Base-by-base conservation (phyloP, 2,329 filamentous ascomycete species). In the Paecilomyces niveus region DNA sequence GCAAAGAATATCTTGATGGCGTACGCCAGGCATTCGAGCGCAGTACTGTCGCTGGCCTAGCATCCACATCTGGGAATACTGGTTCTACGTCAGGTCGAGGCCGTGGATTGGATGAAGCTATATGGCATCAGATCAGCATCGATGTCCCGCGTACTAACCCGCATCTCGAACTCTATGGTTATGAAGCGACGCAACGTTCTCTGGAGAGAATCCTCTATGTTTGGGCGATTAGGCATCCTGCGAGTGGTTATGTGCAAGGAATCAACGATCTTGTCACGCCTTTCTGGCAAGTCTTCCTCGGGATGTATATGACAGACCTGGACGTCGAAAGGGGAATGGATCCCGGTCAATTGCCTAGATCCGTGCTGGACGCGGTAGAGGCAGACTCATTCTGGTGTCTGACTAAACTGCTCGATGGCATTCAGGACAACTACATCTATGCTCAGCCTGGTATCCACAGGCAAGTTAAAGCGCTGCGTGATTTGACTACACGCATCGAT, bases 111-210 rank as follows among this genome's bases (percentile, higher is more conserved):
- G 95, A 99, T 67, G 94, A 99, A 78, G 89, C 91, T n/a, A 87
- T 99, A 59, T 99, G 94, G 94, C 94, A 99, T 77, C 94, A 99
- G 71, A 97, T 99, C 76, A 97, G 92, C 74, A 99, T 99, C 69
- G 94, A 99, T 70, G 90, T 97, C 22, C 94, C 94, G 2, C 86
- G 94, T 55, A 99, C 94, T 3, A 97, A 96, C 70, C 94, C 94
- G 10, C 94, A 97, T 74, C 88, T 99, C 57, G 90, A 95, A 66
- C 82, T 99, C 0, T 99, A 99, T 76, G 85, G 90, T 64, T 97
- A 96, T 70, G 93, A 97, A 74, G 93, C 93, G 3, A 99, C 95
- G 0, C 94, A 99, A 72, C 82, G 92, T 57, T 97, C 92, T 0
- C 78, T 99, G 13, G 95, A 99, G 74, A 86, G 93, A 54, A 97